phyloP scores from a whole-genome alignment of 257 asterid species.

The Lantana camara region DNA sequence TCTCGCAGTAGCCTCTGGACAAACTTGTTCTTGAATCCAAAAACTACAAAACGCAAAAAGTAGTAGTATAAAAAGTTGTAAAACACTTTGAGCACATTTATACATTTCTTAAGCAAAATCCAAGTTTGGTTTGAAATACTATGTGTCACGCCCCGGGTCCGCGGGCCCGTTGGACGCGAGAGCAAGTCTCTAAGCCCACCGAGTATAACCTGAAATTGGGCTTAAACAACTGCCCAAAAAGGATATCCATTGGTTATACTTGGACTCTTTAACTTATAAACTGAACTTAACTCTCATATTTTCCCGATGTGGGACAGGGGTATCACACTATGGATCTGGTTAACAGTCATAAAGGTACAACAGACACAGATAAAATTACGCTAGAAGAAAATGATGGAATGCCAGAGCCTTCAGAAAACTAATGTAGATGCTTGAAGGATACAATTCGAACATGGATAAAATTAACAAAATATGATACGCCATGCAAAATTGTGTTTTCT shows the following conservation, averaged over 20 bases:
- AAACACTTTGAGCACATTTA: slow-evolving; percentile 11
- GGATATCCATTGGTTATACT: too few relatives aligned
- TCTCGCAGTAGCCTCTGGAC: slow-evolving; percentile 88
- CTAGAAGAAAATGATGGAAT: background rate
- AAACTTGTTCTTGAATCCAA: slow-evolving; percentile 83
- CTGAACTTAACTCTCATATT: too few relatives aligned
- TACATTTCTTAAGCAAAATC: slow-evolving; percentile 17
- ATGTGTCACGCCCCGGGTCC: too few relatives aligned
- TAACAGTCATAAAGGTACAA: background rate
- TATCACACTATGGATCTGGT: too few relatives aligned
- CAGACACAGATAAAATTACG: background rate
- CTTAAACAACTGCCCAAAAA: too few relatives aligned
- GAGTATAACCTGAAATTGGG: too few relatives aligned
- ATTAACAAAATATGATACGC: background rate
- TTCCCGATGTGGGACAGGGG: too few relatives aligned
- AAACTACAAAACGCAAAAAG: slow-evolving; percentile 62
- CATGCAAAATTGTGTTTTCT: background rate
- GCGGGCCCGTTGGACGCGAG: too few relatives aligned
- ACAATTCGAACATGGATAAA: slow-evolving; percentile 7
- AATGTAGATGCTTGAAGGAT: background rate
- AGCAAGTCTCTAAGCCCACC: too few relatives aligned
- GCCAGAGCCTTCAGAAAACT: background rate
- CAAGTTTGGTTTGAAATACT: slow-evolving; percentile 8
- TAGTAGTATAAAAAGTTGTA: slow-evolving; percentile 4
- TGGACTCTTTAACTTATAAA: too few relatives aligned